Percentiles rank a stretch among this genome's conserved stretches.
Conservation (phyloP, 2,329 filamentous ascomycete genomes). For the Trichoderma breve region DNA sequence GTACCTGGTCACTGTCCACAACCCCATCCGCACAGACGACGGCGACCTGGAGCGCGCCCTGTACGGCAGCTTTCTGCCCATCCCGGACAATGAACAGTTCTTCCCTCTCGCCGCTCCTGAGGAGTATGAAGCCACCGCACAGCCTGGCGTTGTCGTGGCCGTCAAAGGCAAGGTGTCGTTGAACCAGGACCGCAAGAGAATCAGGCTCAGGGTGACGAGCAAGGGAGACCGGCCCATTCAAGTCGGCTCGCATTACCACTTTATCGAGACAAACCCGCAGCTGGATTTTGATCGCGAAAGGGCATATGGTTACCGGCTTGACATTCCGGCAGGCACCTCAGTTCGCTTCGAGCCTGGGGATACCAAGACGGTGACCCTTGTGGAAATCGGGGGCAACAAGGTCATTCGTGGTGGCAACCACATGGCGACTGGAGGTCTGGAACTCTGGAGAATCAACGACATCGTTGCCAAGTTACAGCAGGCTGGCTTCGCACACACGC, state of each 20-base stretch:
- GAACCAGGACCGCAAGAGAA: constrained; percentile 71
- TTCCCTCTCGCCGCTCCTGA: constrained; percentile 65
- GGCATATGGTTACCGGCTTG: constrained; percentile 81
- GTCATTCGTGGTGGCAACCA: constrained; percentile 82
- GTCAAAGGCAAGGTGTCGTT: constrained; percentile 67
- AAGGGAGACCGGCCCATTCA: constrained; percentile 88
- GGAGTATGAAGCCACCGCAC: constrained; percentile 65
- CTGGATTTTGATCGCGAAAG: constrained; percentile 82
- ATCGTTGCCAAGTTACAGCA: constrained; percentile 66
- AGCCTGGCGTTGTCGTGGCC: constrained; percentile 77
- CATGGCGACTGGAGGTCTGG: constrained; percentile 71
- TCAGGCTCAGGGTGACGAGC: constrained; percentile 75
- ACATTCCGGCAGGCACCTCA: constrained; percentile 88
- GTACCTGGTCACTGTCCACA: constrained; percentile 90
- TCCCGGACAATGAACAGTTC: constrained; percentile 60
- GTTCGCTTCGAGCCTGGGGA: constrained; percentile 94
- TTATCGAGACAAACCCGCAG: constrained; percentile 89
- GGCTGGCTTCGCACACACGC: constrained; percentile 75
- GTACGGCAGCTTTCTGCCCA: constrained; percentile 86
- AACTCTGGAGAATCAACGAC: constrained; percentile 58
- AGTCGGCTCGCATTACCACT: constrained; percentile 93
- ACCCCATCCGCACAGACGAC: constrained; percentile 82
- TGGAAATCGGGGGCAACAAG: constrained; percentile 79
- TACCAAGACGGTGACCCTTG: constrained; percentile 82
- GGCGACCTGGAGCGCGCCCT: constrained; percentile 83